Evolutionary conservation across 2,329 filamentous ascomycete genomes (phyloP).

Genomic region (Paracorniculantispora psalliotae): DNA sequence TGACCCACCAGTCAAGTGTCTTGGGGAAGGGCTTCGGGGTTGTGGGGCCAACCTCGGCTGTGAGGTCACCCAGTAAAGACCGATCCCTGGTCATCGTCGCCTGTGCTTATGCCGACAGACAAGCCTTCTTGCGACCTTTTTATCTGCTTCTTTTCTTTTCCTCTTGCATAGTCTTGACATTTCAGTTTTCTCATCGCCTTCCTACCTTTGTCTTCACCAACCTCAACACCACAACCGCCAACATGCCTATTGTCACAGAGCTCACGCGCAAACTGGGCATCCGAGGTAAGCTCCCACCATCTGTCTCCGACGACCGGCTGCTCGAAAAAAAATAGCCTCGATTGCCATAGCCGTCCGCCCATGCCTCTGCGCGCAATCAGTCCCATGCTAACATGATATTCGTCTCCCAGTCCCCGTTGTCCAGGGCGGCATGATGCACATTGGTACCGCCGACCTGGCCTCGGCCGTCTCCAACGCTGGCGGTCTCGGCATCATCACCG

Average conservation of each 20-base stretch:
- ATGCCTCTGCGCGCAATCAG: not conserved
- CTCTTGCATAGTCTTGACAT: not conserved
- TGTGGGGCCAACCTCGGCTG: constrained; percentile 12
- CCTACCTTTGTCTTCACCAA: not conserved
- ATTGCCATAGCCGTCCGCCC: not conserved
- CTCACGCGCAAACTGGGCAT: constrained; percentile 56
- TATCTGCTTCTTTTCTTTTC: too few species aligned
- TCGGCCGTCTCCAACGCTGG: constrained; percentile 76
- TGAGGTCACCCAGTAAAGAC: constrained; percentile 7
- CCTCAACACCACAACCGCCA: constrained; percentile 16
- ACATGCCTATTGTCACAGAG: constrained; percentile 55
- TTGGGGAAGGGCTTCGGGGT: constrained; percentile 5
- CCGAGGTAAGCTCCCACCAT: constrained; percentile 30
- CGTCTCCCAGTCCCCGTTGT: constrained; percentile 63
- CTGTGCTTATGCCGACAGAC: not conserved
- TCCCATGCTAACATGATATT: not conserved
- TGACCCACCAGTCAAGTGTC: not conserved
- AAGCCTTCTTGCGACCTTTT: not conserved
- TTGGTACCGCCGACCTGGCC: constrained; percentile 75
- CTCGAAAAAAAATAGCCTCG: not conserved
- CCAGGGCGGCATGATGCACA: constrained; percentile 84
- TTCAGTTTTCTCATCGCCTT: not conserved
- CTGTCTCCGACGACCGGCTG: not conserved
- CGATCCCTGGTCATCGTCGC: constrained; percentile 11
- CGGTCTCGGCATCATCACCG: constrained; percentile 76